phyloP scores from a whole-genome alignment of 1,284 basidiomycete species.

The Mycena citricolor region DNA sequence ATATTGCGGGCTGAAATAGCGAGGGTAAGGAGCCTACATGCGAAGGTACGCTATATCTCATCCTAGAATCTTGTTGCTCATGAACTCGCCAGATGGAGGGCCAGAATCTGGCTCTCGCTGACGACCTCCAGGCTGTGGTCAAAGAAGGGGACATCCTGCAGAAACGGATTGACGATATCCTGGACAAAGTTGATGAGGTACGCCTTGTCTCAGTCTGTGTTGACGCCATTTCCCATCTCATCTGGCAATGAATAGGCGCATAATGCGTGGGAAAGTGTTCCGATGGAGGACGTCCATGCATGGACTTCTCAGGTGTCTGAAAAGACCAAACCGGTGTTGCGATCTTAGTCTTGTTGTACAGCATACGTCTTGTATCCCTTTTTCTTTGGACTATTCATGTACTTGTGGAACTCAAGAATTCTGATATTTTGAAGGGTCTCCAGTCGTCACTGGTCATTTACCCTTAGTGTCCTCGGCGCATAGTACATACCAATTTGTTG shows the following conservation, averaged over 20 bases:
- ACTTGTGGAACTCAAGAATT: no score
- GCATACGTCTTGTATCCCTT: no score
- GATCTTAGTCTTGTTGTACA: no score
- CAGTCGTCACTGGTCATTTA: no score
- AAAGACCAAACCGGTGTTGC: slow-evolving; percentile 38
- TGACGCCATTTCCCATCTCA: slow-evolving; percentile 4
- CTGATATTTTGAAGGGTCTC: no score
- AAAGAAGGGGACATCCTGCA: slow-evolving; percentile 26
- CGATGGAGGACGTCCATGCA: slow-evolving; percentile 58
- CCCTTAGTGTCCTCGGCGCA: no score
- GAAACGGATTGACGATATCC: slow-evolving; percentile 41
- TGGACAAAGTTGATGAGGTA: slow-evolving; percentile 59
- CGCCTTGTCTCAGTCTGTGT: slow-evolving; percentile 23
- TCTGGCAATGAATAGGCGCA: slow-evolving; percentile 50
- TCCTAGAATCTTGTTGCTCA: background rate
- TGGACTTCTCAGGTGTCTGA: slow-evolving; percentile 64
- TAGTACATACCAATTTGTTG: no score
- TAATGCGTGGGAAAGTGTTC: slow-evolving; percentile 53
- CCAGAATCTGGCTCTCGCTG: slow-evolving; percentile 6
- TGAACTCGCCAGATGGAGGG: slow-evolving; percentile 7
- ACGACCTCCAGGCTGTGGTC: slow-evolving; percentile 41
- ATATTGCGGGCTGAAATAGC: slow-evolving; percentile 14
- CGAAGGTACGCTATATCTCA: slow-evolving; percentile 6
- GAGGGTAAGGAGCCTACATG: slow-evolving; percentile 12
- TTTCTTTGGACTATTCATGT: no score